These are phyloP conservation scores for Noccaea bulbosa DNA, from an alignment of 345 rosid species.

Conservation along the genomic window DNA sequence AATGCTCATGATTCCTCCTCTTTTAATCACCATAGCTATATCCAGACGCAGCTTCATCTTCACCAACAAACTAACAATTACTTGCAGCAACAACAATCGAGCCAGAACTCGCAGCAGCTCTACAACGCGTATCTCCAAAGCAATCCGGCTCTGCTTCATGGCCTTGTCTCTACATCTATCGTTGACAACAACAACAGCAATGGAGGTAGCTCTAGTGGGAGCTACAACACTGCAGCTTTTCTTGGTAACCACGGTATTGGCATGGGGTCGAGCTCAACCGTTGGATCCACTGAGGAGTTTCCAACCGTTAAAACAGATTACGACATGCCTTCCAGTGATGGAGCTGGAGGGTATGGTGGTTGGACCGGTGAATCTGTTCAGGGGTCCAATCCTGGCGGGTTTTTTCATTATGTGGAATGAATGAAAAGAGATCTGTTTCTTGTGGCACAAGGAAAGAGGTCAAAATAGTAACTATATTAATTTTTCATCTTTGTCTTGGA, in stretches of 20 bases:
- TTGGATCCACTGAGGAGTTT: conserved; percentile 60
- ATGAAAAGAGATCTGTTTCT: conserved; percentile 43
- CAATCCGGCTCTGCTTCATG: conserved; percentile 74
- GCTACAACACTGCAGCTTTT: conserved; percentile 52
- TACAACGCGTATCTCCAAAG: conserved; percentile 71
- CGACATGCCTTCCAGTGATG: conserved; percentile 59
- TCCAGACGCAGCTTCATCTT: conserved; percentile 80
- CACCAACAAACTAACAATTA: conserved; percentile 58
- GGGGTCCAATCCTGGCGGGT: conserved; percentile 69
- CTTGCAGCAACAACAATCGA: conserved; percentile 56
- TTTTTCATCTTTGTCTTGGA: conserved; percentile 4
- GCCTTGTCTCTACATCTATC: conserved; percentile 48
- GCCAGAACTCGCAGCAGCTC: conserved; percentile 58
- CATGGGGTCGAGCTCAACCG: conserved; percentile 52
- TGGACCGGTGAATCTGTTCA: conserved; percentile 71
- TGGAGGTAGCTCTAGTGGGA: conserved; percentile 35
- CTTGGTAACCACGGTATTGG: conserved; percentile 62
- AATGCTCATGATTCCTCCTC: conserved; percentile 57
- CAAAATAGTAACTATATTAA: conserved; percentile 9
- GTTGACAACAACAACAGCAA: conserved; percentile 39
- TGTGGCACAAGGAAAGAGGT: conserved; percentile 28
- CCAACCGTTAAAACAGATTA: conserved; percentile 87
- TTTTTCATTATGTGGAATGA: conserved; percentile 94
- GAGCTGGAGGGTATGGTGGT: conserved; percentile 66
- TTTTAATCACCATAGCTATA: conserved; percentile 57